Base-by-base conservation (phyloP, 2,329 filamentous ascomycete species). In the Canariomyces notabilis region DNA sequence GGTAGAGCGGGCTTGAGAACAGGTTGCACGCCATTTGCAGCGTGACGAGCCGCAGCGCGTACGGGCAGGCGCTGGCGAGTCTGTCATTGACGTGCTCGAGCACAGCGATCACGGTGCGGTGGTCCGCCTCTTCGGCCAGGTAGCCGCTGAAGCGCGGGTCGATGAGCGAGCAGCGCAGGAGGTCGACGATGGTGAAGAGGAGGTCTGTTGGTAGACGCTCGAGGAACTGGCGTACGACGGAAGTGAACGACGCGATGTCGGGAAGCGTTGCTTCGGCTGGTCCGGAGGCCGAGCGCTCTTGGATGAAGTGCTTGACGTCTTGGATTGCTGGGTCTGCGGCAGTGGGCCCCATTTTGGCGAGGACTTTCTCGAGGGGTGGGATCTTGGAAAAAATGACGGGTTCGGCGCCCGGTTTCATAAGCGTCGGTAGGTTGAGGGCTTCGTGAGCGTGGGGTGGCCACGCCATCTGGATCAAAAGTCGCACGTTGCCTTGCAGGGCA, bases 21-120 rank as follows among this genome's bases (percentile, higher is more conserved):
- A 95, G 72, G 59, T 95, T 96, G 67, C 89, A 94, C 1, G 80
- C 76, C 59, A 91, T 76, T 57, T 96, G 90, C 18, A 95, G 68
- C 0, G 88, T 85, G 14, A 95, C 87, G 2, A 96, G 79, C 12
- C 89, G 83, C 1, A 94, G 75, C 4, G 87, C 83, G 61, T 96
- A 96, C 0, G 89, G 88, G 33, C 82, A 86, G 1, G 31, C 2
- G 7, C 69, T 61, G 34, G 21, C 31, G 23, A 77, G 71, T 69
- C 26, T 63, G 53, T n/a, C n/a, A n/a, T 77, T 81, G 36, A 88
- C 77, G 31, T 78, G 68, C 3, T 76, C 65, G 3, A 89, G 62
- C 2, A 95, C 66, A 0, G 76, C 70, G 26, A 74, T 61, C 12
- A 91, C 69, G 0, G 85, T 88, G 42, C 68, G 66, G 47, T 87